phyloP scores from a whole-genome alignment of 805 yeast genomes.

The Metahyphopichia silvanorum region DNA sequence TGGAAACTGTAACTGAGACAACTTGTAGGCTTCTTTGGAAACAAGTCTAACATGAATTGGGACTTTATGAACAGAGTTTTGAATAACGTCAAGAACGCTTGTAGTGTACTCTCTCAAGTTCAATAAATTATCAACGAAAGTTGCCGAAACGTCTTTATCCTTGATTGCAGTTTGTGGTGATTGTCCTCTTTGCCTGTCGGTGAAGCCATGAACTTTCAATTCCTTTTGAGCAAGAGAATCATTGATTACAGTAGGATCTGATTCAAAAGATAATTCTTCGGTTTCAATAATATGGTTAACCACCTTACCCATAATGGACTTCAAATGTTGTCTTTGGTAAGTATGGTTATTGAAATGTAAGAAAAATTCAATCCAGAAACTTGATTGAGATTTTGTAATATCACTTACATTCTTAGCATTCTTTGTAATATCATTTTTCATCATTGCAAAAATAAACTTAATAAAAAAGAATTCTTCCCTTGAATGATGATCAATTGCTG shows the following conservation, averaged over 20 bases:
- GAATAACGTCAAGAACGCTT: conserved; percentile 54
- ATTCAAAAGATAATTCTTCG: conserved; percentile 64
- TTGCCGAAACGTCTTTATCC: conserved; percentile 66
- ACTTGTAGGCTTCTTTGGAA: conserved; percentile 29
- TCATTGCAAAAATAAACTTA: conserved; percentile 49
- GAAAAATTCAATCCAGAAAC: conserved; percentile 46
- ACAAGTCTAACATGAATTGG: conserved; percentile 36
- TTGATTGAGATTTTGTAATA: conserved; percentile 31
- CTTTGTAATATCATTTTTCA: conserved; percentile 38
- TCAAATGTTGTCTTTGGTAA: conserved; percentile 45
- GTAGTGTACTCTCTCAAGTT: conserved; percentile 67
- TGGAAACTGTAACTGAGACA: conserved; percentile 50
- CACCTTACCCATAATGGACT: conserved; percentile 35
- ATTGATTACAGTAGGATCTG: conserved; percentile 69
- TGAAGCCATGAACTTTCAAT: conserved; percentile 29
- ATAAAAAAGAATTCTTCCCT: conserved; percentile 73
- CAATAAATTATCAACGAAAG: conserved; percentile 73
- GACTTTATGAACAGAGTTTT: conserved; percentile 32
- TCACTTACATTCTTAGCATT: conserved; percentile 29
- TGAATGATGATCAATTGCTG: conserved; percentile 31
- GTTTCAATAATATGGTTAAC: conserved; percentile 40
- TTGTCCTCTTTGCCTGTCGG: conserved; percentile 33
- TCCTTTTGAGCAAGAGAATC: conserved; percentile 36
- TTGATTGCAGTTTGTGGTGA: conserved; percentile 72
- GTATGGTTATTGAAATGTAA: conserved; percentile 44